phyloP scores from a whole-genome alignment of 345 rosid genomes.

The Camelina neglecta region DNA sequence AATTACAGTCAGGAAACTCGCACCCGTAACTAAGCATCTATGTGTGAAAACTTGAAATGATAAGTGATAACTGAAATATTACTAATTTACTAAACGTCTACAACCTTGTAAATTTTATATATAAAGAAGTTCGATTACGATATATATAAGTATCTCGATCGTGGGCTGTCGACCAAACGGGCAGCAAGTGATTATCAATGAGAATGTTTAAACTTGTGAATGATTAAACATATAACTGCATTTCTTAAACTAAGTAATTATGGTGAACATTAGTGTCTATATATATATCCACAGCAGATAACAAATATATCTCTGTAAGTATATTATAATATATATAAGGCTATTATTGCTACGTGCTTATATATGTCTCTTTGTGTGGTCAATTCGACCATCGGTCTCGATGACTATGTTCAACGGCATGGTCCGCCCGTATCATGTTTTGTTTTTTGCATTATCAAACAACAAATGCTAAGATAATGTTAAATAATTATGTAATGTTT shows the following conservation, averaged over 20 bases:
- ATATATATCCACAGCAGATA: not conserved
- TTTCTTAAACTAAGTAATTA: slow-evolving; percentile 13
- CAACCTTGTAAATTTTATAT: not conserved
- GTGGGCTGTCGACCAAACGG: slow-evolving; percentile 1
- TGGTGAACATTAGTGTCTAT: not conserved
- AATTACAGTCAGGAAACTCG: too few relatives aligned
- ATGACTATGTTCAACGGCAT: slow-evolving; percentile 43
- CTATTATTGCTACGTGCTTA: slow-evolving; percentile 41
- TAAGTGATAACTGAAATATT: not conserved
- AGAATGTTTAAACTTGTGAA: slow-evolving; percentile 20
- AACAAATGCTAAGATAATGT: slow-evolving; percentile 33
- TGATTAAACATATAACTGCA: not conserved
- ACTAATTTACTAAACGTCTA: not conserved
- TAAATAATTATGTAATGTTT: slow-evolving; percentile 26
- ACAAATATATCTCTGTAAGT: not conserved
- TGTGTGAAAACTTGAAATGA: too few relatives aligned
- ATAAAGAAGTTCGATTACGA: too few relatives aligned
- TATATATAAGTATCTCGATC: not conserved
- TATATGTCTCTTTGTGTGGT: slow-evolving; percentile 39
- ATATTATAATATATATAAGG: not conserved
- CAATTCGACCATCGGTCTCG: slow-evolving; percentile 37
- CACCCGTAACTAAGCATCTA: too few relatives aligned
- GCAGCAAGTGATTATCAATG: not conserved
- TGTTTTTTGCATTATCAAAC: slow-evolving; percentile 1
- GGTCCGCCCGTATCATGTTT: slow-evolving; percentile 36